These are phyloP conservation scores for Cyberlindnera maclurae DNA, from an alignment of 805 yeast genomes.

Conservation along the genomic window DNA sequence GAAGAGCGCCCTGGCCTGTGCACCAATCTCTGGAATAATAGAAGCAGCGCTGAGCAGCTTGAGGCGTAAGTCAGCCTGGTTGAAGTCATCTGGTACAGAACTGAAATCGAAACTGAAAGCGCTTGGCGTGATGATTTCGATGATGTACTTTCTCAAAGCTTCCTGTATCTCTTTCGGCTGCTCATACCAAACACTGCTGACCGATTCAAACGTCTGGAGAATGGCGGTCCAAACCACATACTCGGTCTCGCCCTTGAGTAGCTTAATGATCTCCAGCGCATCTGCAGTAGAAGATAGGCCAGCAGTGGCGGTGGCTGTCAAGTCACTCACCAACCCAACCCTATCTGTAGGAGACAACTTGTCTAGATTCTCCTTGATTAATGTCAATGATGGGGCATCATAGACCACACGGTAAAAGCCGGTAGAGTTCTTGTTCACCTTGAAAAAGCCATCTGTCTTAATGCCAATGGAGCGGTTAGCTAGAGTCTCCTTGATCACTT, in stretches of 20 bases:
- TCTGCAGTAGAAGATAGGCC: conserved; percentile 58
- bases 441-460: conserved; percentile 45
- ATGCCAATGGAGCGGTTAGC: conserved; percentile 40
- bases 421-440: conserved; percentile 64
- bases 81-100: conserved; percentile 44
- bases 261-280: conserved; percentile 47
- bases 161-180: conserved; percentile 38
- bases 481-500: conserved; percentile 49
- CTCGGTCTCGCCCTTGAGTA: conserved; percentile 52
- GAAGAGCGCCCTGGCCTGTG: conserved; percentile 37
- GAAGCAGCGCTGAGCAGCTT: conserved; percentile 54
- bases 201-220: conserved; percentile 34
- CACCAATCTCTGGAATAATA: conserved; percentile 38
- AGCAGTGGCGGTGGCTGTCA: conserved; percentile 57
- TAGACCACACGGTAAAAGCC: conserved; percentile 73
- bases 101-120: conserved; percentile 56
- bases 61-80: conserved; percentile 59
- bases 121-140: conserved; percentile 47
- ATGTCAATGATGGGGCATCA: conserved; percentile 52
- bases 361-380: conserved; percentile 50
- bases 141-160: conserved; percentile 43
- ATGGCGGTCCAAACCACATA: conserved; percentile 63
- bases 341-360: conserved; percentile 63
- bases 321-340: conserved; percentile 70
- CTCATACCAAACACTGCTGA: conserved; percentile 47